Evolutionary conservation across 2,329 filamentous ascomycete genomes (phyloP), one percentile per base, ranked within the genome.

Genomic region (Fusarium hostae): DNA sequence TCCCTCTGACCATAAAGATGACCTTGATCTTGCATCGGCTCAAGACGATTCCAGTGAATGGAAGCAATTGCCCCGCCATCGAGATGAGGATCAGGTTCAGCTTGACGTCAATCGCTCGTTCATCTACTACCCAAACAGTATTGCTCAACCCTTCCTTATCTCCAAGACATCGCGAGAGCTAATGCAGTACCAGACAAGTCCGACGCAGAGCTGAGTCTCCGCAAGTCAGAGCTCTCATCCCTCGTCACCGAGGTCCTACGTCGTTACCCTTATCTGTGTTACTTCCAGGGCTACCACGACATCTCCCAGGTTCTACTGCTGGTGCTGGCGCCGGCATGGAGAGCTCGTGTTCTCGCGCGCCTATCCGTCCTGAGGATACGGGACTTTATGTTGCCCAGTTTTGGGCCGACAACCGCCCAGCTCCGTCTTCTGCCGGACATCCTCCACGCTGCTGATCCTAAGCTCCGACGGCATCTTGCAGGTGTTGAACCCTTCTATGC

Each of bases 251-350:
- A 92, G 71, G 90, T 97, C 18, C 88, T 99, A 48, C 91, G 97
- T 58, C 88, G 88, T 37, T 88, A 97, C 76, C 94, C 95, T 20
- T 91, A 91, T 79, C 89, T 99, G 39, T 94, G 91, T 84, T 99
- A 99, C 83, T 99, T 99, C 81, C 96, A 99, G 84, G 96, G 96
- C 79, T 99, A 97, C 80, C 96, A 99, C 82, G 96, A 99, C 83
- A 98, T 99, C 77, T 96, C 94, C 75, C 97, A 99, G 82, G 96
- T 99, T 28, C 87, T 99, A 66, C 88, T 98, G 43, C 88, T 99
- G 18, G 95, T 98, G 15, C 86, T 99, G 7, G 91, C 91, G 1
- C 83, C 89, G 13, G 78, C 85, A 26, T 79, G 85, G 59, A 91
- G 93, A 20, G 85, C 87, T 22, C 81, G 85, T 10, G 89, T 91